Conservation (phyloP, 1,284 basidiomycete genomes). For the Pholiota adiposa region DNA sequence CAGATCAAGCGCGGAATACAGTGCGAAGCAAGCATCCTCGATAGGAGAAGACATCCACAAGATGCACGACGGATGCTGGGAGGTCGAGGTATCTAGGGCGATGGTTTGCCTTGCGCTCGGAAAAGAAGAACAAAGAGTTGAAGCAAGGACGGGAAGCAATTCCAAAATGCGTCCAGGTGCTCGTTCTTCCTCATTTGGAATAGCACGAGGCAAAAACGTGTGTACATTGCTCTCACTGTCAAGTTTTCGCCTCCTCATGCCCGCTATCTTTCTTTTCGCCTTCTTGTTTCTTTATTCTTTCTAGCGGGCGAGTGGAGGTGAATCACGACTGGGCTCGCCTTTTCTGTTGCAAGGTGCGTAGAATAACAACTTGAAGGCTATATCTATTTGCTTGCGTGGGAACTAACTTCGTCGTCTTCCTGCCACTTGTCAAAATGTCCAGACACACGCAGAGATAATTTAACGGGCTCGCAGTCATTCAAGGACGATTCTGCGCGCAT, state of each 20-base stretch:
- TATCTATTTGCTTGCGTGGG: slow-evolving; percentile 1
- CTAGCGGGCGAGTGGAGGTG: slow-evolving; percentile 31
- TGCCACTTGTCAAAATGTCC: not conserved
- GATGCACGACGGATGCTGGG: slow-evolving; percentile 35
- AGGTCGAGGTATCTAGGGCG: slow-evolving; percentile 41
- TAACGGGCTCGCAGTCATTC: slow-evolving; percentile 29
- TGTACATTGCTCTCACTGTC: slow-evolving; percentile 27
- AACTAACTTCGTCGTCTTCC: slow-evolving; percentile 6
- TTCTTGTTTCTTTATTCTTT: slow-evolving; percentile 25
- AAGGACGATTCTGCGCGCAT: slow-evolving; percentile 23
- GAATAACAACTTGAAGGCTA: not conserved
- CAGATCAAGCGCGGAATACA: slow-evolving; percentile 42
- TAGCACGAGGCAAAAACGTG: slow-evolving; percentile 43
- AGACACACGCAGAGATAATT: slow-evolving; percentile 34
- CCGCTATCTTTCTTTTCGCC: slow-evolving; percentile 31
- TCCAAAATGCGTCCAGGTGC: slow-evolving; percentile 17
- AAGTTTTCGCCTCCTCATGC: slow-evolving; percentile 28
- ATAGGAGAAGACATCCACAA: slow-evolving; percentile 21
- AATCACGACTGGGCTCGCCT: slow-evolving; percentile 35
- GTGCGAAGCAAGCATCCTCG: slow-evolving; percentile 35
- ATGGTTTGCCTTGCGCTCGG: slow-evolving; percentile 39
- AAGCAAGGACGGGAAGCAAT: slow-evolving; percentile 17
- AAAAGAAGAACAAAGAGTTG: slow-evolving; percentile 24
- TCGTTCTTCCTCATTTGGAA: slow-evolving; percentile 28
- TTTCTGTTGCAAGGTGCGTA: slow-evolving; percentile 42